phyloP scores from a whole-genome alignment of 345 rosid species.

The Sonneratia caseolaris region DNA sequence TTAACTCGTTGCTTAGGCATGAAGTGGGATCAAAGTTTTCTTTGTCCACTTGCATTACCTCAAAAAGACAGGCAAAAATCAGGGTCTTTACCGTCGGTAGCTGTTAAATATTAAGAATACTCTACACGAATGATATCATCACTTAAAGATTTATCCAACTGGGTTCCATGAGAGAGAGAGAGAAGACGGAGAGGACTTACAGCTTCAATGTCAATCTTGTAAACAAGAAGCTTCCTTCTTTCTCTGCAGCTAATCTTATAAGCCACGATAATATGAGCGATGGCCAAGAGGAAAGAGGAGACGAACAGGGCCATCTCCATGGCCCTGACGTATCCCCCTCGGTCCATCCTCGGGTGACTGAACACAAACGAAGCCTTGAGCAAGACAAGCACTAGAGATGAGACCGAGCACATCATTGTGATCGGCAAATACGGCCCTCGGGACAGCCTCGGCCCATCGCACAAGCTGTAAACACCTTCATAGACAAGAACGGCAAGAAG shows the following conservation, averaged over 20 bases:
- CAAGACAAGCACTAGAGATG: slow-evolving; percentile 59
- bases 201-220: slow-evolving; percentile 93
- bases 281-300: slow-evolving; percentile 51
- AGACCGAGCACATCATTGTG: slow-evolving; percentile 58
- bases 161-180: not conserved
- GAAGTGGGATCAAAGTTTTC: not conserved
- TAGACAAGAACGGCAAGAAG: not conserved
- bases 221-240: slow-evolving; percentile 81
- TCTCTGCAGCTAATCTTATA: slow-evolving; percentile 86
- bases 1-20: not conserved
- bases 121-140: too few relatives aligned
- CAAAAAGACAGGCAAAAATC: not conserved
- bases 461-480: slow-evolving; percentile 72
- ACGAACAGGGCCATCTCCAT: slow-evolving; percentile 64
- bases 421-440: slow-evolving; percentile 74
- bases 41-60: not conserved
- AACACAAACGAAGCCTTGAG: slow-evolving; percentile 71
- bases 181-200: slow-evolving; percentile 38
- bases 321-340: slow-evolving; percentile 37
- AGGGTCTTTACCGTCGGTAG: not conserved
- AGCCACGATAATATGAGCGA: slow-evolving; percentile 65
- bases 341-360: slow-evolving; percentile 22
- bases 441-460: slow-evolving; percentile 74
- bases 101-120: not conserved
- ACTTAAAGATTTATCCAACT: not conserved